These are phyloP conservation scores for Blastobotrys capitulatus DNA, from an alignment of 1,139 yeast genomes.

Conservation along the genomic window DNA sequence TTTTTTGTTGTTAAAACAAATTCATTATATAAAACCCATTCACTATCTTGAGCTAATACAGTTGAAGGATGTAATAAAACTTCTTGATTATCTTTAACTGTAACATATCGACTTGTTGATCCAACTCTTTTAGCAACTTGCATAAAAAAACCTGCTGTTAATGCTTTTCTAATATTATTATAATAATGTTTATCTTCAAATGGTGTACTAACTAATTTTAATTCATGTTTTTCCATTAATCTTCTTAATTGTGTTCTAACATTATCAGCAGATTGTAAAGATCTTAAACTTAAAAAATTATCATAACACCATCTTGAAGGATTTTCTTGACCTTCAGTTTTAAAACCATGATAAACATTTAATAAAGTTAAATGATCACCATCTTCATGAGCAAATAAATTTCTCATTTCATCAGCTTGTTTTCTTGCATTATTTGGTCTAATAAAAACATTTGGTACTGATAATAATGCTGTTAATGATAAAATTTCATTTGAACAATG, in stretches of 20 bases:
- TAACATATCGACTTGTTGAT: conserved; percentile 52
- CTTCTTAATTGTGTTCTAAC: conserved; percentile 80
- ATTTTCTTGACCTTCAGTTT: conserved; percentile 55
- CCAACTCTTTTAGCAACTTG: conserved; percentile 78
- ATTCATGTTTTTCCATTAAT: conserved; percentile 75
- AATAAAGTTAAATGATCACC: conserved; percentile 88
- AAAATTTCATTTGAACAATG: conserved; percentile 84
- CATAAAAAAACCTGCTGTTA: conserved; percentile 95
- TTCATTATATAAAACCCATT: conserved; percentile 93
- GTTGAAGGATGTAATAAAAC: conserved; percentile 92
- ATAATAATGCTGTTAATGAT: conserved; percentile 81
- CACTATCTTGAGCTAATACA: conserved; percentile 76
- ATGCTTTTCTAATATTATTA: conserved; percentile 75
- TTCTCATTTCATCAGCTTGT: conserved; percentile 88
- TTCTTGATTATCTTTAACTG: conserved; percentile 94
- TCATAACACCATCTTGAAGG: conserved; percentile 76
- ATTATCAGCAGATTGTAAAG: conserved; percentile 75
- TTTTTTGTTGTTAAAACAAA: conserved; percentile 91
- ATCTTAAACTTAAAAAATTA: conserved; percentile 76
- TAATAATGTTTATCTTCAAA: conserved; percentile 58
- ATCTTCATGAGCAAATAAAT: conserved; percentile 83
- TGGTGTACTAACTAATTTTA: conserved; percentile 67
- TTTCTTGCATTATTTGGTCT: conserved; percentile 87
- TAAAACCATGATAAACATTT: conserved; percentile 83
- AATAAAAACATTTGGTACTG: conserved; percentile 91